Conservation (phyloP, 345 rosid species). For the Hypericum perforatum region DNA sequence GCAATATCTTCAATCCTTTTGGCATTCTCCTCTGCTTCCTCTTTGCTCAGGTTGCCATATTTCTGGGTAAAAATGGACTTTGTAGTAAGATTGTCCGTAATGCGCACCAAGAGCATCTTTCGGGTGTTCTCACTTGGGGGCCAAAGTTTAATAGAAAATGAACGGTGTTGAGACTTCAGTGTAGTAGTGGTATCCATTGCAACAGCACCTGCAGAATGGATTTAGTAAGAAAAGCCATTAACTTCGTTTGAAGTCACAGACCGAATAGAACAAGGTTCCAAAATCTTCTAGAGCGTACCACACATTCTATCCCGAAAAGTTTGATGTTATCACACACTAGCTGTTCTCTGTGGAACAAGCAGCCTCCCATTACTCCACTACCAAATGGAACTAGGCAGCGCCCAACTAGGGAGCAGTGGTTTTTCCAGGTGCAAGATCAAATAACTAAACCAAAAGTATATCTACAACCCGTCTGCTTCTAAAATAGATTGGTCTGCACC, state of each 20-base stretch:
- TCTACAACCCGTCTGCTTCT: too few species aligned
- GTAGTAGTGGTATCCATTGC: constrained; percentile 43
- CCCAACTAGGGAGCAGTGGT: too few species aligned
- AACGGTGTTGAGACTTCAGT: constrained; percentile 43
- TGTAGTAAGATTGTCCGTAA: constrained; percentile 54
- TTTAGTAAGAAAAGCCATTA: not conserved
- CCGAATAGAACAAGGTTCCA: too few species aligned
- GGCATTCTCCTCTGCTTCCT: constrained; percentile 76
- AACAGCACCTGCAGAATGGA: constrained; percentile 15
- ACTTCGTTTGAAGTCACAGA: constrained; percentile 3
- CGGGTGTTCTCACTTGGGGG: constrained; percentile 77
- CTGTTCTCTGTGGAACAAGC: too few species aligned
- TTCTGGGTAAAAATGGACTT: constrained; percentile 76
- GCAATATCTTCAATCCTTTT: constrained; percentile 64
- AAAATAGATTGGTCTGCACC: too few species aligned
- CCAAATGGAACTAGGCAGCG: too few species aligned
- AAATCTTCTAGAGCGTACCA: too few species aligned
- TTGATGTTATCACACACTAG: too few species aligned
- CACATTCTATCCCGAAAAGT: too few species aligned
- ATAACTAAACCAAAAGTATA: too few species aligned
- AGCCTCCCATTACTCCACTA: too few species aligned
- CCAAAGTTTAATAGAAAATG: constrained; percentile 75
- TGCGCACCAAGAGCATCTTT: constrained; percentile 54
- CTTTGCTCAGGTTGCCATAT: constrained; percentile 59
- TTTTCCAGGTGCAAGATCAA: too few species aligned